phyloP scores from a whole-genome alignment of 805 yeast species.

The Metschnikowia henanensis region DNA sequence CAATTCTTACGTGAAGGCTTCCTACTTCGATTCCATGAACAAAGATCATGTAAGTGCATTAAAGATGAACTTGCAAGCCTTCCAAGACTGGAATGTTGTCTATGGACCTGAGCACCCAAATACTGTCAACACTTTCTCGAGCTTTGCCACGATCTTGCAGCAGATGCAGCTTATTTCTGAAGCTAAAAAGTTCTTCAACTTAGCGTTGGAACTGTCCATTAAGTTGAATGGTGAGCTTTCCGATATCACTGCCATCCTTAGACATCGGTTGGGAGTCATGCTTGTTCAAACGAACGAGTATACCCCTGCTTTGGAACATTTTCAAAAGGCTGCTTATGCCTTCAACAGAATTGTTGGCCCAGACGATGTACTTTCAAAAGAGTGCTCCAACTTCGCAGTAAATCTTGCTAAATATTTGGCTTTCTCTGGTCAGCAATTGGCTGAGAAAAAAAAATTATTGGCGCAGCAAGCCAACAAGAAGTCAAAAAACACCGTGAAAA shows the following conservation, averaged over 20 bases:
- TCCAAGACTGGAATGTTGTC: slow-evolving; percentile 56
- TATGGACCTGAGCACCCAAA: slow-evolving; percentile 71
- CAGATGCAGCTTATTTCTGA: slow-evolving; percentile 46
- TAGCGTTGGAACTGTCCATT: slow-evolving; percentile 52
- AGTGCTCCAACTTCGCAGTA: slow-evolving; percentile 62
- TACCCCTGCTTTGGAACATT: slow-evolving; percentile 55
- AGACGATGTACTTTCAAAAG: slow-evolving; percentile 64
- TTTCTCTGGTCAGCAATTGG: slow-evolving; percentile 40
- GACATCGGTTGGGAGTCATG: slow-evolving; percentile 58
- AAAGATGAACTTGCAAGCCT: slow-evolving; percentile 58
- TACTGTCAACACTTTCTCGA: slow-evolving; percentile 57
- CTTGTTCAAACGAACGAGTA: slow-evolving; percentile 53
- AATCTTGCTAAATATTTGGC: slow-evolving; percentile 53
- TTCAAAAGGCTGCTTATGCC: slow-evolving; percentile 54
- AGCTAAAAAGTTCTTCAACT: slow-evolving; percentile 53
- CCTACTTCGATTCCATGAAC: slow-evolving; percentile 64
- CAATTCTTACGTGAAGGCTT: slow-evolving; percentile 71
- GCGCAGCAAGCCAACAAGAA: slow-evolving; percentile 20
- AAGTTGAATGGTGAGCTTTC: slow-evolving; percentile 56
- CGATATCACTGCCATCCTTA: slow-evolving; percentile 61
- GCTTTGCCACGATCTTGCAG: slow-evolving; percentile 61
- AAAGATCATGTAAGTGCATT: slow-evolving; percentile 62
- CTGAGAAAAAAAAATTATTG: slow-evolving; percentile 28
- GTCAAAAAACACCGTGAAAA: slow-evolving; percentile 20
- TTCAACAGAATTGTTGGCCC: slow-evolving; percentile 64